Base-by-base conservation (phyloP, 1,139 yeast species). In the Saccharomyces hybrid region DNA sequence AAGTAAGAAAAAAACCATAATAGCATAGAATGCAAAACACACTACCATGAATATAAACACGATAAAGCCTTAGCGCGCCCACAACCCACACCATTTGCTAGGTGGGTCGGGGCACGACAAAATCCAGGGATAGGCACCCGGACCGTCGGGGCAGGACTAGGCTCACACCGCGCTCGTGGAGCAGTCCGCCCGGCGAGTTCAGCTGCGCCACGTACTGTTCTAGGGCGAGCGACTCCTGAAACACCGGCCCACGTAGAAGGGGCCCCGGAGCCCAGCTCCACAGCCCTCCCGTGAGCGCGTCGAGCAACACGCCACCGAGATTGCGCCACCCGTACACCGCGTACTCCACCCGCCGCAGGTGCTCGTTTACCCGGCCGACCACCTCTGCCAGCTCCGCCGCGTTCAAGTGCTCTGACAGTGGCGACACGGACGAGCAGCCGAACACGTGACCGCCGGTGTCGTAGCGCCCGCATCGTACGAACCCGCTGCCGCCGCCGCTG, bases 61-160 rank as follows among this genome's bases (percentile, higher is more conserved):
- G 44, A 38, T 38, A 38, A 38, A 38, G n/a, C 44, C 44, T 5
- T 16, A 13, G 9, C 11, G 3, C 44, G 11, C 44, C 44, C 44
- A 38, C 25, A 38, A 38, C 11, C 44, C 44, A 38, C 44, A 38
- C 11, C 13, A 4, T 38, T 16, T 3, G 1, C 44, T 38, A 9
- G 8, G 8, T 4, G 7, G 44, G 44, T 38, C 44, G 25, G 3
- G 44, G 44, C 44, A 38, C 44, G 44, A 38, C 76, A 61, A 80
- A 75, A 65, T 81, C 85, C 56, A 79, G 68, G 2, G 89, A 83
- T n/a, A 86, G 69, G 65, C 78, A 86, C 0, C 84, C 95, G 13
- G 82, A 76, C 50, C 74, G 62, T 48, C 79, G 63, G 0, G 88
- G 88, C 1, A 82, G 75, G 0, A 86, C 75, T 13, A 87, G 59